These are phyloP conservation scores for Cokeromyces recurvatus DNA, from an alignment of 371 early-diverging fungal species.

Conservation along the genomic window DNA sequence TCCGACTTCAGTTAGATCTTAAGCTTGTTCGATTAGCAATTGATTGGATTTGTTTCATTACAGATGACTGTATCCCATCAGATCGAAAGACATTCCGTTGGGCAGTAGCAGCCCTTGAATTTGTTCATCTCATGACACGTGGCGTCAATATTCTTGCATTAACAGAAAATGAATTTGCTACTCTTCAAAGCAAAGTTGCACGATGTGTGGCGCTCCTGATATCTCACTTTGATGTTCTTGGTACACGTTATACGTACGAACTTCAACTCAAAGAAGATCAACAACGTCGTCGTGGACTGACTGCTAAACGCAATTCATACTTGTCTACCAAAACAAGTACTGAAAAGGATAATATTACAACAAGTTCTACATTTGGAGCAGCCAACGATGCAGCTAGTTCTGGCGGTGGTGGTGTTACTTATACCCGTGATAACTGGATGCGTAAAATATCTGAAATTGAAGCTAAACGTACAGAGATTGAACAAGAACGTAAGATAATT, in stretches of 20 bases:
- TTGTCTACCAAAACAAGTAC: slow-evolving; percentile 21
- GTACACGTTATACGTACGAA: slow-evolving; percentile 56
- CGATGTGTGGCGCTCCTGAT: slow-evolving; percentile 79
- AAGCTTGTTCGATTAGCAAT: slow-evolving; percentile 70
- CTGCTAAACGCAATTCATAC: slow-evolving; percentile 37
- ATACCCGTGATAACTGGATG: slow-evolving; percentile 55
- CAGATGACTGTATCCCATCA: slow-evolving; percentile 71
- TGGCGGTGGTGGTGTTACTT: slow-evolving; percentile 34
- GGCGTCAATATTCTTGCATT: slow-evolving; percentile 68
- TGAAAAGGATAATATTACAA: slow-evolving; percentile 37
- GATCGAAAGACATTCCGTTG: slow-evolving; percentile 85
- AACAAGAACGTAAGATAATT: slow-evolving; percentile 54
- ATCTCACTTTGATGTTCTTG: slow-evolving; percentile 76
- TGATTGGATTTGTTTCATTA: slow-evolving; percentile 84
- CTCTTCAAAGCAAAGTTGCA: slow-evolving; percentile 67
- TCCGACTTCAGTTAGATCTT: slow-evolving; percentile 50
- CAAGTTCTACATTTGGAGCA: slow-evolving; percentile 43
- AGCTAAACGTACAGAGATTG: slow-evolving; percentile 38
- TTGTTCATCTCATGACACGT: slow-evolving; percentile 76
- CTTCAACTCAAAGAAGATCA: slow-evolving; percentile 41
- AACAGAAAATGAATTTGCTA: slow-evolving; percentile 65
- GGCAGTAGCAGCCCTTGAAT: slow-evolving; percentile 84
- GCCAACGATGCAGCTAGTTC: slow-evolving; percentile 26
- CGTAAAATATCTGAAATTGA: slow-evolving; percentile 52
- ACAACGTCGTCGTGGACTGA: slow-evolving; percentile 31